A percentile compares a stretch with the other conserved stretches of the same genome.
Evolutionary conservation across 192 early-diverging fungal species (phyloP).

Genomic region (Coemansia sp.): DNA sequence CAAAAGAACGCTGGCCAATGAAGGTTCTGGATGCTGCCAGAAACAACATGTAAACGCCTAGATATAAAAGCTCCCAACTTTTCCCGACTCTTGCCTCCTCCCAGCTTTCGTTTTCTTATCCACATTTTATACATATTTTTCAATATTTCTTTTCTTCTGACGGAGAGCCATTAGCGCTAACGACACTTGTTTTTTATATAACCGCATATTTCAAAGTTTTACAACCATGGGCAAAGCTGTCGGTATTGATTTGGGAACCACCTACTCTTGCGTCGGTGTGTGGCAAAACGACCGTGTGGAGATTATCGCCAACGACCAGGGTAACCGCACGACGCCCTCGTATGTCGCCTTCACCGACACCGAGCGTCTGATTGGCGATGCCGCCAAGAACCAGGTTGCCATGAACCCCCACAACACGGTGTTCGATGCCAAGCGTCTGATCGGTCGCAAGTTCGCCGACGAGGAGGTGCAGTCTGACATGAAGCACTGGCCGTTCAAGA

Average conservation of each 20-base stretch:
- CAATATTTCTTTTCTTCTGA: neutral
- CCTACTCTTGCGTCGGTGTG: slow-evolving; percentile 64
- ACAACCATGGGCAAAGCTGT: slow-evolving; percentile 51
- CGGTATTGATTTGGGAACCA: slow-evolving; percentile 66
- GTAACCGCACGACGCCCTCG: slow-evolving; percentile 97
- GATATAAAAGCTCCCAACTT: neutral
- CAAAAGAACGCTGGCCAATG: neutral
- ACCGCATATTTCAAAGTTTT: slow-evolving; percentile 9
- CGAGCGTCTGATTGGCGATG: slow-evolving; percentile 99
- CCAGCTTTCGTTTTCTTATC: neutral
- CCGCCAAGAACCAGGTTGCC: slow-evolving; percentile 98
- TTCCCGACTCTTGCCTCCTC: neutral
- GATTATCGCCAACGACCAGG: slow-evolving; percentile 99
- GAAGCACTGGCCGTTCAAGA: slow-evolving; percentile 99
- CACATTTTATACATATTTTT: neutral
- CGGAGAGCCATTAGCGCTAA: neutral
- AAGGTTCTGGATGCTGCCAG: slow-evolving; percentile 2
- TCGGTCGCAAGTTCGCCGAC: slow-evolving; percentile 92
- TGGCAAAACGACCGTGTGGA: slow-evolving; percentile 83
- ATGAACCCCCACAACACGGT: slow-evolving; percentile 99
- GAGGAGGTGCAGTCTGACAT: slow-evolving; percentile 97
- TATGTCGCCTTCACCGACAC: slow-evolving; percentile 96
- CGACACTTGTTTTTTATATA: slow-evolving; percentile 11
- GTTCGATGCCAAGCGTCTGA: slow-evolving; percentile 98
- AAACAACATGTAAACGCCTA: neutral